Base-by-base conservation (phyloP, 805 yeast species). In the Saturnispora saitoi region DNA sequence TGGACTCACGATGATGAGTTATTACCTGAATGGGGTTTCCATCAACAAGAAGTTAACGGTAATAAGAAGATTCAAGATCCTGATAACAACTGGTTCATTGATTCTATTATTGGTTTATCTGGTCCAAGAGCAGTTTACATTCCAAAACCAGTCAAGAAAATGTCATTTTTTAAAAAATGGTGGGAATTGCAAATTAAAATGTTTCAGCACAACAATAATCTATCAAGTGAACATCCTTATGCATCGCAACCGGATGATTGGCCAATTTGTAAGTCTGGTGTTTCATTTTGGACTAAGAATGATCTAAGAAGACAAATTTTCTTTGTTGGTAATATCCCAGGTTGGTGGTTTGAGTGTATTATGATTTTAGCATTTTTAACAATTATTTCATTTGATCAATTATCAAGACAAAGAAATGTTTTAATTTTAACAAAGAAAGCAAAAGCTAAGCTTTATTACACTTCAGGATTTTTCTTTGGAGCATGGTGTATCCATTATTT, bases 21-120 rank as follows among this genome's bases (percentile, higher is more conserved):
- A 39, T 77, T 93, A 51, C 99, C 99, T 17, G 97, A 87, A 14
- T 93, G 99, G 99, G 99, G 85, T 1, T 86, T 80, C 63, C 69
- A 71, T 47, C 98, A 93, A 64, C 89, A 83, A 63, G 99, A 93
- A 69, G 89, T 93, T 51, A 88, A 93, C 63, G 99, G 99, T 62
- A 87, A 86, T 71, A 93, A 93, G 65, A 83, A 87, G 63, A 63
- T 83, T 19, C 76, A 65, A 32, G 95, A 85, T 43, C 56, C 71
- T 12, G 77, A 79, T 47, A 87, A 86, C 61, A 67, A 73, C 20
- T 93, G 99, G 99, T 60, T 62, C 42, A 70, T 90, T 54, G 95
- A 88, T 53, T 69, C 72, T 11, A 87, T 91, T 55, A 65, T 79
- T 28, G 80, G 77, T 48, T 64, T 93, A 51, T 68, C 69, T 20